These are phyloP conservation scores for Immersiporthe knoxdaviesiana DNA, from an alignment of 2,329 filamentous ascomycete species.

Conservation along the genomic window DNA sequence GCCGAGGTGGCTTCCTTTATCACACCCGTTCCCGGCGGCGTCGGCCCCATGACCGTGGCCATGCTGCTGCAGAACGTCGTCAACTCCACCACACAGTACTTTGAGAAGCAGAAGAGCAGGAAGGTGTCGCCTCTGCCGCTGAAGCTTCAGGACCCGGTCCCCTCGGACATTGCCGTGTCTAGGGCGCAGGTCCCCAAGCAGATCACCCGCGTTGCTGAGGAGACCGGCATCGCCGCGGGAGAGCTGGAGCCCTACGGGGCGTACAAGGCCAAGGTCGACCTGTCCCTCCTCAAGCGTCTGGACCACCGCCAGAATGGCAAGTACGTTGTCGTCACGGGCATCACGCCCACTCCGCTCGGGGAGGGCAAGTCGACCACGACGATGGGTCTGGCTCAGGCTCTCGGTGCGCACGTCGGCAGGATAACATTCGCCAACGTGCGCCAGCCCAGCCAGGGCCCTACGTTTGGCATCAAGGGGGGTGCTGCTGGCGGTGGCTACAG, in stretches of 20 bases:
- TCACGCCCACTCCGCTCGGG: slow-evolving; percentile 93
- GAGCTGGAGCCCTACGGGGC: slow-evolving; percentile 95
- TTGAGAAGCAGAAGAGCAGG: slow-evolving; percentile 80
- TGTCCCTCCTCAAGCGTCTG: slow-evolving; percentile 79
- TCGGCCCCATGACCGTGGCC: slow-evolving; percentile 98
- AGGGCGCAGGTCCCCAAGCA: slow-evolving; percentile 88
- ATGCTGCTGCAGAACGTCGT: slow-evolving; percentile 98
- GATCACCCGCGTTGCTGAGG: slow-evolving; percentile 80
- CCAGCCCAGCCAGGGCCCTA: slow-evolving; percentile 95
- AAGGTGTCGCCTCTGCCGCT: slow-evolving; percentile 82
- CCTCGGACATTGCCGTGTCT: slow-evolving; percentile 94
- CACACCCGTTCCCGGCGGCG: slow-evolving; percentile 93
- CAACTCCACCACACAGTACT: slow-evolving; percentile 78
- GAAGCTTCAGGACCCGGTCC: slow-evolving; percentile 77
- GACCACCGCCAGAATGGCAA: slow-evolving; percentile 85
- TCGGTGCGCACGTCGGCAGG: slow-evolving; percentile 84
- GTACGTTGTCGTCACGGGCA: slow-evolving; percentile 92
- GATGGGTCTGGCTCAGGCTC: slow-evolving; percentile 89
- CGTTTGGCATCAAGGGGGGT: slow-evolving; percentile 98
- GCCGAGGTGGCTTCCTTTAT: slow-evolving; percentile 86
- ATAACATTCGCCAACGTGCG: slow-evolving; percentile 95
- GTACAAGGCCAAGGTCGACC: slow-evolving; percentile 93
- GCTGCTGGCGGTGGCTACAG: slow-evolving; percentile 97
- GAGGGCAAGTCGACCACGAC: slow-evolving; percentile 99
- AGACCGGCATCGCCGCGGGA: slow-evolving; percentile 84